A percentile compares a stretch with the other conserved stretches of the same genome.
phyloP scores from a whole-genome alignment of 192 early-diverging fungal genomes.

The Backusella liffmaniae region DNA sequence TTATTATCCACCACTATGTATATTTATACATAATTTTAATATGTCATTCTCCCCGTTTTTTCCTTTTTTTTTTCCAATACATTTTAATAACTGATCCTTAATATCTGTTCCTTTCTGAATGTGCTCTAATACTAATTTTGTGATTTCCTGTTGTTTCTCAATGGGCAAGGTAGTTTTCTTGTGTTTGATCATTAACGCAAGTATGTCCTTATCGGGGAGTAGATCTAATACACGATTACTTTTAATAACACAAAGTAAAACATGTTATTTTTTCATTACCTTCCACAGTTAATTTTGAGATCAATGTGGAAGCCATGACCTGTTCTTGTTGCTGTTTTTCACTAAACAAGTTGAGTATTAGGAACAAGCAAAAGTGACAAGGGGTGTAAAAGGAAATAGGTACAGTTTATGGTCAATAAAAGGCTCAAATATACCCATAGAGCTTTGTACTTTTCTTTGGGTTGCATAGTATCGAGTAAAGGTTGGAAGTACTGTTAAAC shows the following conservation, averaged over 20 bases:
- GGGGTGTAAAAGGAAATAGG: background rate
- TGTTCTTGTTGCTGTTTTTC: constrained; percentile 2
- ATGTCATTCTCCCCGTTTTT: background rate
- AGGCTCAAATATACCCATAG: constrained; percentile 21
- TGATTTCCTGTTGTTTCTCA: constrained; percentile 19
- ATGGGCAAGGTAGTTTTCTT: constrained; percentile 5
- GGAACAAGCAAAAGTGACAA: background rate
- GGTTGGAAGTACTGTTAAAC: background rate
- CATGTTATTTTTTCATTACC: background rate
- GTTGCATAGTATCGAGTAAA: constrained; percentile 1
- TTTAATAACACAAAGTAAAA: background rate
- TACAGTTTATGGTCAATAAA: constrained; percentile 15
- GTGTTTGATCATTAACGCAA: constrained; percentile 3
- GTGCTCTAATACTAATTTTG: background rate
- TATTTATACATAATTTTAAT: background rate
- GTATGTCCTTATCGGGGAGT: constrained; percentile 19
- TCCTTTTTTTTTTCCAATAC: background rate
- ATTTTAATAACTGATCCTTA: background rate
- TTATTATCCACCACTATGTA: constrained; percentile 18
- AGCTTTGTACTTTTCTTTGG: background rate
- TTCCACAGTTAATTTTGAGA: constrained; percentile 2
- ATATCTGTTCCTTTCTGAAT: constrained; percentile 1
- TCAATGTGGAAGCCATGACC: background rate
- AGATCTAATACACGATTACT: background rate
- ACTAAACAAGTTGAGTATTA: background rate